Conservation (phyloP, 2,329 filamentous ascomycete genomes). For the Teratosphaeria pseudoeucalypti region DNA sequence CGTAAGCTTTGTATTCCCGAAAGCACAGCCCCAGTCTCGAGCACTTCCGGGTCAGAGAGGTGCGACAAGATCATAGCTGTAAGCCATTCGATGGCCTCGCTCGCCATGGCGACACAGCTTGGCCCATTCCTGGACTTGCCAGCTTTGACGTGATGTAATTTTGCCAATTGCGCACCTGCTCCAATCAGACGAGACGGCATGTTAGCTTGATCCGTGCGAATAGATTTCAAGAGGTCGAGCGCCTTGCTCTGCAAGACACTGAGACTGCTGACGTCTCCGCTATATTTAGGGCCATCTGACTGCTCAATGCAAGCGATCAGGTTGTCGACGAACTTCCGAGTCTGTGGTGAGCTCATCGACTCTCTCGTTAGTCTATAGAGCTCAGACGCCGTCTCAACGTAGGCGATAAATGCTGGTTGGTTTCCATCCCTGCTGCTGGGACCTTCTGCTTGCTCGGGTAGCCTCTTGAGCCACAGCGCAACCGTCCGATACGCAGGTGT, state of each 20-base stretch:
- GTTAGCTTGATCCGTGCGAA: slow-evolving; percentile 55
- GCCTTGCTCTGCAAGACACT: slow-evolving; percentile 64
- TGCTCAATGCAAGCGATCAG: slow-evolving; percentile 61
- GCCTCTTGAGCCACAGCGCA: slow-evolving; percentile 21
- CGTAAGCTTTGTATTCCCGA: slow-evolving; percentile 57
- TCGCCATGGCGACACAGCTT: slow-evolving; percentile 84
- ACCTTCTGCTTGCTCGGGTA: slow-evolving; percentile 13
- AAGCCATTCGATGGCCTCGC: slow-evolving; percentile 64
- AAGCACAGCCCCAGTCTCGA: slow-evolving; percentile 55
- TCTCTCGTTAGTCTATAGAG: slow-evolving; percentile 65
- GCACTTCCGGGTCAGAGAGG: slow-evolving; percentile 55
- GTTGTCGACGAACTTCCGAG: slow-evolving; percentile 59
- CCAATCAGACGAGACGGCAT: slow-evolving; percentile 59
- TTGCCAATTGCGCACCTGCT: slow-evolving; percentile 59
- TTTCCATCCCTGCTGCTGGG: slow-evolving; percentile 36
- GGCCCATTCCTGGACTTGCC: slow-evolving; percentile 38
- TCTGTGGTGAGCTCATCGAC: slow-evolving; percentile 51
- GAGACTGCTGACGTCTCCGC: slow-evolving; percentile 60
- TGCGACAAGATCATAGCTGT: slow-evolving; percentile 51
- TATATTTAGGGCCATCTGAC: slow-evolving; percentile 57
- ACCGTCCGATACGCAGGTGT: slow-evolving; percentile 19
- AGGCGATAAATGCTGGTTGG: slow-evolving; percentile 76
- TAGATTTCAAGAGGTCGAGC: slow-evolving; percentile 55
- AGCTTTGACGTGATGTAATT: slow-evolving; percentile 51
- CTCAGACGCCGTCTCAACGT: slow-evolving; percentile 63